Conservation (phyloP, 768 basidiomycete species). For the Astraeus odoratus region DNA sequence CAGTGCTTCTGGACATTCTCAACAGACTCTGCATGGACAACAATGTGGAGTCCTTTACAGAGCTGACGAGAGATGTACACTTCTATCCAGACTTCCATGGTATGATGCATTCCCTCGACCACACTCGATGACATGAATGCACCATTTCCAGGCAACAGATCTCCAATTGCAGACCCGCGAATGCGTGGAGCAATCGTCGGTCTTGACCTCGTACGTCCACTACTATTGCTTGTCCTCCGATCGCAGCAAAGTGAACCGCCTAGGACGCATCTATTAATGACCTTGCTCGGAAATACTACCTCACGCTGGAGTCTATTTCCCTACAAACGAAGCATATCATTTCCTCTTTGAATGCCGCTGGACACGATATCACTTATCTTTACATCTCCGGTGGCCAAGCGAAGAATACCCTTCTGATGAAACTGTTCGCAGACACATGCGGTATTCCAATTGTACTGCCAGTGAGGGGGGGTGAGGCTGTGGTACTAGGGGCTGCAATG, state of each 20-base stretch:
- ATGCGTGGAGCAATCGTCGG: slow-evolving; percentile 93
- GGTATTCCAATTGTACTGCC: slow-evolving; percentile 80
- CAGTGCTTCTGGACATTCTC: slow-evolving; percentile 71
- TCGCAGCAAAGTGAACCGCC: background rate
- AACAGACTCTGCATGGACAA: slow-evolving; percentile 55
- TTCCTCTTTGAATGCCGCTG: slow-evolving; percentile 80
- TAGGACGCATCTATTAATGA: slow-evolving; percentile 70
- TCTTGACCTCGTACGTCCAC: slow-evolving; percentile 56
- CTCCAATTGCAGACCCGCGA: slow-evolving; percentile 90
- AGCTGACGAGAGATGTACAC: slow-evolving; percentile 85
- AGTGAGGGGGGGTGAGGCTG: slow-evolving; percentile 65
- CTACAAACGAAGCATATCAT: slow-evolving; percentile 94
- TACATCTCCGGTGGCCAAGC: slow-evolving; percentile 95
- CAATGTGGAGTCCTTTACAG: slow-evolving; percentile 57
- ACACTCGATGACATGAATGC: background rate
- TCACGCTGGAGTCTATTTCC: slow-evolving; percentile 88
- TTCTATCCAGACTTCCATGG: slow-evolving; percentile 96
- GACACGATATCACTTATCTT: slow-evolving; percentile 75
- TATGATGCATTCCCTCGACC: slow-evolving; percentile 19
- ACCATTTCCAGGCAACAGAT: slow-evolving; percentile 71
- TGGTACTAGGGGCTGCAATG: slow-evolving; percentile 92
- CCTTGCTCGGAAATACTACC: slow-evolving; percentile 85
- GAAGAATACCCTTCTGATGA: slow-evolving; percentile 83
- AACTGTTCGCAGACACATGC: slow-evolving; percentile 83
- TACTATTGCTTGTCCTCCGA: background rate